Percentiles rank a stretch among this genome's conserved stretches.
Conservation (phyloP, 805 yeast species). For the Lipomyces lipofer region DNA sequence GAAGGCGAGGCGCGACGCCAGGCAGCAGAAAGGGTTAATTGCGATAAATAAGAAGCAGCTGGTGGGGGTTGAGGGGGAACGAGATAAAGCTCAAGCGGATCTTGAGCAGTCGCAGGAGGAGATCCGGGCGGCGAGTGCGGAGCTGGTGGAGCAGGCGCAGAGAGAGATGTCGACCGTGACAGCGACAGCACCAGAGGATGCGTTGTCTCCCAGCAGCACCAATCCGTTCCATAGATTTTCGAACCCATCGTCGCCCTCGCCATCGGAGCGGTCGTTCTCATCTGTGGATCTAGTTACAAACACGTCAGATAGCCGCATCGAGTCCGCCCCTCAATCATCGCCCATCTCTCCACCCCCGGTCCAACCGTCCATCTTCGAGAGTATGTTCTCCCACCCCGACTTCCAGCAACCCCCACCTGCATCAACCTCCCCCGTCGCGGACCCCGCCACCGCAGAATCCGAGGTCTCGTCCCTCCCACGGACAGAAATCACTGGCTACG, state of each 20-base stretch:
- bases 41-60: slow-evolving; percentile 71
- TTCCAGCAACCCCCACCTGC: not conserved
- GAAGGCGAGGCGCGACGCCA: slow-evolving; percentile 53
- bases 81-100: slow-evolving; percentile 47
- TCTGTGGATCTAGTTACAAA: not conserved
- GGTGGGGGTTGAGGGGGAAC: slow-evolving; percentile 58
- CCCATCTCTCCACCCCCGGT: slow-evolving; percentile 9
- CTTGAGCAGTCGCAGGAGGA: slow-evolving; percentile 36
- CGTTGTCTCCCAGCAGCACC: not conserved
- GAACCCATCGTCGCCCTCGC: slow-evolving; percentile 33
- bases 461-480: slow-evolving; percentile 17
- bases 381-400: slow-evolving; percentile 7
- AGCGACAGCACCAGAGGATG: not conserved
- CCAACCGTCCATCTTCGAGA: slow-evolving; percentile 22
- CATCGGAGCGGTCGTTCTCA: not conserved
- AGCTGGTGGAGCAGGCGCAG: too few species aligned
- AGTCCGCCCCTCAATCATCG: slow-evolving; percentile 22
- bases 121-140: slow-evolving; percentile 24
- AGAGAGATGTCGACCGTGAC: slow-evolving; percentile 17
- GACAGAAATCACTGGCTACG: slow-evolving; percentile 18
- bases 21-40: slow-evolving; percentile 61
- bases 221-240: slow-evolving; percentile 25
- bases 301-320: not conserved
- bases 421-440: not conserved
- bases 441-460: slow-evolving; percentile 12